Base-by-base conservation (phyloP, 257 asterid genomes). In the Nyctanthes arbortristis region DNA sequence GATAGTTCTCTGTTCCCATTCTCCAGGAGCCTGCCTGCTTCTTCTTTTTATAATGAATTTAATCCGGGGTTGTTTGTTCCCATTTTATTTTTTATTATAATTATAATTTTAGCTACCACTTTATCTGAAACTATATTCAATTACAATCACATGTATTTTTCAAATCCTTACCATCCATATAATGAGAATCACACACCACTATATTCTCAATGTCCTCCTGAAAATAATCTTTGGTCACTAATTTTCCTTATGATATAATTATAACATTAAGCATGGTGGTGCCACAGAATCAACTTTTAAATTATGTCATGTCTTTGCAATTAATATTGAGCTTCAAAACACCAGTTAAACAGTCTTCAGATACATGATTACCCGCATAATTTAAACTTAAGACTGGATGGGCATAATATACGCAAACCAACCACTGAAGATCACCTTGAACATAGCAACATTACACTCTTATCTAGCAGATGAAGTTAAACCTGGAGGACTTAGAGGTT, bases 401-500 rank as follows among this genome's bases (percentile, higher is more conserved):
- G 29, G 30, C 5, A 7, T 49, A 29, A 36, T 29, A 63, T 12
- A 63, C 22, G 31, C 57, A 63, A 63, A 63, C 39, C 31, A 63
- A 9, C 13, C 28, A 24, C 59, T 20, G 14, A 8, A 52, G 28
- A 52, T 52, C 31, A 0, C 3, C 10, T 18, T 49, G 58, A 49
- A 52, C 9, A 52, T 52, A 52, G 13, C 3, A 14, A 52, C 25
- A 47, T 47, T n/a, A 47, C 20, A 47, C 20, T 20, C 57, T n/a
- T 47, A 47, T 47, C 45, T 39, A 40, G 28, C 13, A 20, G 22
- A 12, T 9, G 43, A 49, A 72, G 74, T 63, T 56, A 77, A 74
- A 89, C 97, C 96, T 91, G 91, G 71, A 49, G 79, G 69, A 68
- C 84, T 67, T 74, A 77, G 25, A 16, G 66, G 71, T 66, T 70